A percentile compares a stretch with the other conserved stretches of the same genome.
Conservation (phyloP, 2,329 filamentous ascomycete species). For the Diaporthe sp. region DNA sequence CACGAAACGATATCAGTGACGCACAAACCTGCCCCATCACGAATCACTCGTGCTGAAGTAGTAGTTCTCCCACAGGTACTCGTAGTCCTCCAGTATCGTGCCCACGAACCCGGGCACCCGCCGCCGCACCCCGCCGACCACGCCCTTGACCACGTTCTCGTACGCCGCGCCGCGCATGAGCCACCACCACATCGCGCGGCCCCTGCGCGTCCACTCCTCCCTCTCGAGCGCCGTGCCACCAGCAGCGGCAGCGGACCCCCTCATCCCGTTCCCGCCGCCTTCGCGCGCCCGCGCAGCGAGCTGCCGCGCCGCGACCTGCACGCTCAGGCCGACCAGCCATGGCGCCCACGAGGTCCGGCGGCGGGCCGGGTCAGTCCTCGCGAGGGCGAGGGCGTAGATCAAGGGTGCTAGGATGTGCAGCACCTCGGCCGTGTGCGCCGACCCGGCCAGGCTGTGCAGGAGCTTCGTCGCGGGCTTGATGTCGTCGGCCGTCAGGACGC, state of each 20-base stretch:
- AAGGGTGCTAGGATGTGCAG: slow-evolving; percentile 92
- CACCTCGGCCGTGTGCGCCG: slow-evolving; percentile 82
- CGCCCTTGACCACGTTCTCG: slow-evolving; percentile 84
- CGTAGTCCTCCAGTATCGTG: slow-evolving; percentile 93
- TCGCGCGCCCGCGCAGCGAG: slow-evolving; percentile 51
- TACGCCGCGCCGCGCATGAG: slow-evolving; percentile 96
- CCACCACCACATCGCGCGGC: slow-evolving; percentile 96
- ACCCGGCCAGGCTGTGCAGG: slow-evolving; percentile 82
- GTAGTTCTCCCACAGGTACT: slow-evolving; percentile 98
- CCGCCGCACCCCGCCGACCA: slow-evolving; percentile 78
- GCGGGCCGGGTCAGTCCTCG: slow-evolving; percentile 62
- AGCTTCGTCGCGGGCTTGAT: slow-evolving; percentile 92
- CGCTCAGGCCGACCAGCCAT: slow-evolving; percentile 86
- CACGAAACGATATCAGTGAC: neutral
- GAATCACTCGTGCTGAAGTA: slow-evolving; percentile 77
- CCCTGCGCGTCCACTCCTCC: slow-evolving; percentile 88
- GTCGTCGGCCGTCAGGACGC: slow-evolving; percentile 94
- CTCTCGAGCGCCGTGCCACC: slow-evolving; percentile 87
- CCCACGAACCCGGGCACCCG: slow-evolving; percentile 84
- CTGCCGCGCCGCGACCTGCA: slow-evolving; percentile 92
- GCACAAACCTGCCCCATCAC: slow-evolving; percentile 31
- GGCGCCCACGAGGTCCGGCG: slow-evolving; percentile 84
- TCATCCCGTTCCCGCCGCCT: neutral
- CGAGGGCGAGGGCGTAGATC: slow-evolving; percentile 85
- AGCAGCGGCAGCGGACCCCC: neutral